A percentile compares a stretch with the other conserved stretches of the same genome.
Conservation (phyloP, 1,139 yeast species). For the Yamadazyma trypodendri region DNA sequence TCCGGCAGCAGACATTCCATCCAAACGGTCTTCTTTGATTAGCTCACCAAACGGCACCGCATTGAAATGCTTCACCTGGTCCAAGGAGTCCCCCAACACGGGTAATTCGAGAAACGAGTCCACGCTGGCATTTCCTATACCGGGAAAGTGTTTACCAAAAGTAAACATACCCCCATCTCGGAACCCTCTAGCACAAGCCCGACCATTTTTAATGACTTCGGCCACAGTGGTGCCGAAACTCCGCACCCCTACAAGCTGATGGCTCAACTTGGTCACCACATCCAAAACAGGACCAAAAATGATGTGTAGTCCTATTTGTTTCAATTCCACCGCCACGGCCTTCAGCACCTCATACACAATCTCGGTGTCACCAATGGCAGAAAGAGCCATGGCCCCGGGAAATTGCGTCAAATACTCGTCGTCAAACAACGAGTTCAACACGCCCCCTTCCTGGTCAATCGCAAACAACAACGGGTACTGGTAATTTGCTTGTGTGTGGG, state of each 20-base stretch:
- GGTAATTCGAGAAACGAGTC: slow-evolving; percentile 60
- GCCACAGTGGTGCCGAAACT: slow-evolving; percentile 63
- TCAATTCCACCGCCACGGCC: slow-evolving; percentile 56
- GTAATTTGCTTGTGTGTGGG: slow-evolving; percentile 50
- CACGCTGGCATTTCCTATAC: slow-evolving; percentile 62
- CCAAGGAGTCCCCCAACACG: slow-evolving; percentile 56
- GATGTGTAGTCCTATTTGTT: slow-evolving; percentile 55
- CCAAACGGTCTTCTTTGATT: slow-evolving; percentile 48
- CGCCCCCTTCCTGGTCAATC: slow-evolving; percentile 77
- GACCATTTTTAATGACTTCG: slow-evolving; percentile 56
- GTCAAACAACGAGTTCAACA: slow-evolving; percentile 62
- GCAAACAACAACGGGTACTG: slow-evolving; percentile 68
- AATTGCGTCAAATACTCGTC: slow-evolving; percentile 53
- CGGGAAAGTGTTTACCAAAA: slow-evolving; percentile 68
- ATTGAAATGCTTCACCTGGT: slow-evolving; percentile 52
- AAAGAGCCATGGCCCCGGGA: slow-evolving; percentile 67
- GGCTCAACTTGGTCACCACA: slow-evolving; percentile 57
- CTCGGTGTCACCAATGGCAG: slow-evolving; percentile 53
- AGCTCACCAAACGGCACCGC: slow-evolving; percentile 53
- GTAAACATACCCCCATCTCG: slow-evolving; percentile 56
- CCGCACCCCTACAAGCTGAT: slow-evolving; percentile 60
- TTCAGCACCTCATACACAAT: slow-evolving; percentile 54
- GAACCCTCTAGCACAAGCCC: slow-evolving; percentile 55
- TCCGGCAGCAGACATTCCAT: slow-evolving; percentile 64
- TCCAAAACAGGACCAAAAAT: slow-evolving; percentile 65